These are phyloP conservation scores for Mallotus nudiflorus DNA, from an alignment of 345 rosid genomes.

Conservation along the genomic window DNA sequence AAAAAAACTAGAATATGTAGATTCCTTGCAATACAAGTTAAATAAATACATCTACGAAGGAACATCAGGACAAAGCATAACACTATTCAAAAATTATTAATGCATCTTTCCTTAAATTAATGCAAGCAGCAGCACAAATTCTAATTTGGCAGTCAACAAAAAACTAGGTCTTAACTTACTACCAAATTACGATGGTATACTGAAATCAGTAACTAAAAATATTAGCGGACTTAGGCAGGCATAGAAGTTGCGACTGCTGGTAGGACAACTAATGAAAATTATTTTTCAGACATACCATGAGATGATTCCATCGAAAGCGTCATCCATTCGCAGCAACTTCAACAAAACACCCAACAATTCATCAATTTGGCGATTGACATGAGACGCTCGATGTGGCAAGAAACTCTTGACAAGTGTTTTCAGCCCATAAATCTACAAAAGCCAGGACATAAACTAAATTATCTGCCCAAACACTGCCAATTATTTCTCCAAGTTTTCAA, in stretches of 20 bases:
- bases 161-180: neutral
- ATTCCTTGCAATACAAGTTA: neutral
- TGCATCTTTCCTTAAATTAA: neutral
- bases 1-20: neutral
- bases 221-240: neutral
- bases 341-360: slow-evolving; percentile 51
- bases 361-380: slow-evolving; percentile 46
- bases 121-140: neutral
- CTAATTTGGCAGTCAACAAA: neutral
- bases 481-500: neutral
- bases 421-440: slow-evolving; percentile 76
- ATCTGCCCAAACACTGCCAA: neutral
- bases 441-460: slow-evolving; percentile 3
- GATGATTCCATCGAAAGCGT: slow-evolving; percentile 33
- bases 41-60: neutral
- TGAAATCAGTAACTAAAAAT: neutral
- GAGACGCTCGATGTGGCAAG: slow-evolving; percentile 63
- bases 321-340: slow-evolving; percentile 56
- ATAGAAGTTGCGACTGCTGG: neutral
- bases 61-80: too few relatives aligned
- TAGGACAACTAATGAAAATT: slow-evolving; percentile 1
- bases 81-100: too few relatives aligned
- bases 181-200: neutral
- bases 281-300: slow-evolving; percentile 46
- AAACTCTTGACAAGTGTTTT: slow-evolving; percentile 81